Conservation (phyloP, 345 rosid species). For the Euphorbia tirucalli region DNA sequence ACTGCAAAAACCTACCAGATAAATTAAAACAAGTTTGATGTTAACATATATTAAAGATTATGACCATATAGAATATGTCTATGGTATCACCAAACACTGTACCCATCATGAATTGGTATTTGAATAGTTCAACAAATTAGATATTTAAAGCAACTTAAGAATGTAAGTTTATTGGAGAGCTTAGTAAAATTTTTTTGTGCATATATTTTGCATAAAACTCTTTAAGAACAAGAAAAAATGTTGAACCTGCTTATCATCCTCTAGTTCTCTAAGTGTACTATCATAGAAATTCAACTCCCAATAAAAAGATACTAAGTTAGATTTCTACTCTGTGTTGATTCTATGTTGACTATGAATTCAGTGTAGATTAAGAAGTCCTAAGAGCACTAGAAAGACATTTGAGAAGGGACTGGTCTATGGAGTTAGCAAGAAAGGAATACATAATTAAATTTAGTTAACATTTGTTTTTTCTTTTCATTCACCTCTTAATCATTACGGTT, state of each 20-base stretch:
- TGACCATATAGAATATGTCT: not conserved
- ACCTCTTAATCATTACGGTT: constrained; percentile 1
- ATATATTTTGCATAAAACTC: constrained; percentile 6
- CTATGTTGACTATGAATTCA: no score
- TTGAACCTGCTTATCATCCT: not conserved
- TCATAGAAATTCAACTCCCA: constrained; percentile 5
- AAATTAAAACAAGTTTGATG: constrained; percentile 5
- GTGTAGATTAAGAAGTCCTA: no score
- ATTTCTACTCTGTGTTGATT: not conserved
- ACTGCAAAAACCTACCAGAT: constrained; percentile 73
- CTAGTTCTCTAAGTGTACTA: not conserved
- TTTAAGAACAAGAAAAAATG: not conserved
- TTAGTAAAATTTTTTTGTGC: not conserved
- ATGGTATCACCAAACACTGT: not conserved
- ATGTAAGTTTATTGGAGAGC: not conserved
- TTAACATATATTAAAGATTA: not conserved
- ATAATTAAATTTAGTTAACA: not conserved
- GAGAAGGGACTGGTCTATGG: not conserved
- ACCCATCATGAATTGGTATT: not conserved
- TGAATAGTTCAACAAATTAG: not conserved
- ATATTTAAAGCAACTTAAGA: not conserved
- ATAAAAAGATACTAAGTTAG: no score
- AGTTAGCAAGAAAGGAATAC: not conserved
- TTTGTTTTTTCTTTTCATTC: not conserved
- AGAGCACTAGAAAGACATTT: not conserved